These are phyloP conservation scores for Plasmopara halstedii DNA, from an alignment of 352 stramenopile species.

Conservation along the genomic window DNA sequence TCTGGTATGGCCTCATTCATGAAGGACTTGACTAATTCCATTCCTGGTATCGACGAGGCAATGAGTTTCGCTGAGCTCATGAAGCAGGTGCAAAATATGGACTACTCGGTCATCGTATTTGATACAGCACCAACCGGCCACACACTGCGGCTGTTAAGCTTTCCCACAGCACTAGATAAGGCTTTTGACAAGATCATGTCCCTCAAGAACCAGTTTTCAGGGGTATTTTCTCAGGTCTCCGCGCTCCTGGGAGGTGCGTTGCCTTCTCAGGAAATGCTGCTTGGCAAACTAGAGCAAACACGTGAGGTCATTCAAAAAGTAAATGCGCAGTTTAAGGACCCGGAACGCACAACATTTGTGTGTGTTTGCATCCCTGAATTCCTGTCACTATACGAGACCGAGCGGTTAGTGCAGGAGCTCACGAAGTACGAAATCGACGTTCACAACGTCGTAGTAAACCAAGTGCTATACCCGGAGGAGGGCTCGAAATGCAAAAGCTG, in stretches of 20 bases:
- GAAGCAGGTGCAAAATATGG: conserved; percentile 96
- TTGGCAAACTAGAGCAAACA: conserved; percentile 94
- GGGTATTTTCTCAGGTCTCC: conserved; percentile 83
- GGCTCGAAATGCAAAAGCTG: conserved; percentile 88
- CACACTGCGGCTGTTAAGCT: conserved; percentile 94
- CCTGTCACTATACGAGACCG: conserved; percentile 99
- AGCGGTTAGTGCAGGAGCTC: conserved; percentile 98
- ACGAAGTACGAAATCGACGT: conserved; percentile 99
- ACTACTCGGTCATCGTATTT: conserved; percentile 98
- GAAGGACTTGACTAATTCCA: conserved; percentile 95
- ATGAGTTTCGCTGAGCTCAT: conserved; percentile 99
- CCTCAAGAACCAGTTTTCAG: conserved; percentile 90
- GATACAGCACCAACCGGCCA: conserved; percentile 97
- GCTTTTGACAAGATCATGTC: conserved; percentile 98
- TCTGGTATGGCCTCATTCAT: conserved; percentile 92
- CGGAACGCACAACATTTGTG: conserved; percentile 98
- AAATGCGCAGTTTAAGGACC: conserved; percentile 98
- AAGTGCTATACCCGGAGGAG: conserved; percentile 92
- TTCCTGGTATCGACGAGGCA: conserved; percentile 98
- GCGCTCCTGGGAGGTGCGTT: conserved; percentile 64
- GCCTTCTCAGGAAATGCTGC: conserved; percentile 90
- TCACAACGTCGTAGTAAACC: conserved; percentile 99
- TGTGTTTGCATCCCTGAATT: conserved; percentile 99
- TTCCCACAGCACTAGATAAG: conserved; percentile 98
- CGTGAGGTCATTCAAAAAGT: conserved; percentile 98